Evolutionary conservation across 1,284 basidiomycete genomes (phyloP).

Genomic region (Stygiomarasmius scandens): DNA sequence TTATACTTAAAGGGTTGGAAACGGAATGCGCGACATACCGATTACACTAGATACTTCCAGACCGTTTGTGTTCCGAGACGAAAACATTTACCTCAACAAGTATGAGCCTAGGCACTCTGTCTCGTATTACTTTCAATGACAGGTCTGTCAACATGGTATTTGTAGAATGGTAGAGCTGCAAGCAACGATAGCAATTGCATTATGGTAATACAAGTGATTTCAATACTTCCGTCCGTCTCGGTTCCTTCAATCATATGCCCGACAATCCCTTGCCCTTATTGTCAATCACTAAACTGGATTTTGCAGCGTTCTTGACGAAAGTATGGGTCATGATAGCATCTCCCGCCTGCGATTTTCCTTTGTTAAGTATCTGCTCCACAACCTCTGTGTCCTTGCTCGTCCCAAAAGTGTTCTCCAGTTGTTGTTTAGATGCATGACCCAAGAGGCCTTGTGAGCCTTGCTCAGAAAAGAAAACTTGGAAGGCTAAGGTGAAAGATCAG

Average conservation of each 20-base stretch:
- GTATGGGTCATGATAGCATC: constrained; percentile 42
- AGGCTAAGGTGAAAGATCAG: constrained; percentile 40
- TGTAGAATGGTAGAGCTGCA: no score
- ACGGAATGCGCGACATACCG: no score
- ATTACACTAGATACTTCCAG: no score
- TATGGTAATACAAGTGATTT: constrained; percentile 7
- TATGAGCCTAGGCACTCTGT: no score
- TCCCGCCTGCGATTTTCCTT: constrained; percentile 57
- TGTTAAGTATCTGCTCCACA: constrained; percentile 57
- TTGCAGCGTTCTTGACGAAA: constrained; percentile 34
- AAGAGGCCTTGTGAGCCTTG: constrained; percentile 77
- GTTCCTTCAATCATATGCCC: constrained; percentile 12
- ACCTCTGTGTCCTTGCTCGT: constrained; percentile 68
- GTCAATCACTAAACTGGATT: constrained; percentile 46
- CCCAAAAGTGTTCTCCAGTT: constrained; percentile 73
- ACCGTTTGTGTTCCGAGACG: no score
- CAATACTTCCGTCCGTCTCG: not conserved
- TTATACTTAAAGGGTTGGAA: no score
- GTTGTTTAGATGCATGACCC: constrained; percentile 72
- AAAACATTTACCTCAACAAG: no score
- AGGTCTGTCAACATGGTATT: no score
- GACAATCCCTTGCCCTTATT: constrained; percentile 38
- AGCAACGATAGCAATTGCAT: not conserved
- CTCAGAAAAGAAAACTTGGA: constrained; percentile 53
- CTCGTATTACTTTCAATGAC: no score